Evolutionary conservation across 805 yeast species (phyloP), one percentile per base, ranked within the genome.

Genomic region (Metschnikowia peoriensis): DNA sequence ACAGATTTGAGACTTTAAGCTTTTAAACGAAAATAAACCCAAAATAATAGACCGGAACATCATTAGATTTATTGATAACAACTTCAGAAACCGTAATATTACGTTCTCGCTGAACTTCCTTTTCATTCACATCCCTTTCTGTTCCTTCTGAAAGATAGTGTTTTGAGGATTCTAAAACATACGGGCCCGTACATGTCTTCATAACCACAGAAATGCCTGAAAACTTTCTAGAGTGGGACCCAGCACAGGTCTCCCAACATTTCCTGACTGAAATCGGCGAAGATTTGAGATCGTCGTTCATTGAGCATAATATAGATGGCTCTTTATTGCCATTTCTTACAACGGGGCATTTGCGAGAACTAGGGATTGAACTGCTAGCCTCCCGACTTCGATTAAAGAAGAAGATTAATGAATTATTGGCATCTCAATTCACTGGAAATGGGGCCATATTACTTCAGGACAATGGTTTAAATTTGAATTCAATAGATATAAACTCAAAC

Each of bases 261-360:
- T 63, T 75, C 17, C 59, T 61, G 50, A 56, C 64, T 5, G 51
- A 63, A 6, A 46, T 65, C 15, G 66, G 65, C 10, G 66, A 58
- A 22, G 67, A 64, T 17, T 47, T 69, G 15, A 69, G 69, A 17
- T 38, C 61, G 12, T 52, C 53, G 9, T 84, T 86, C 62, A 69
- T 75, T 28, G 76, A 74, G 2, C 81, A 89, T 67, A 84, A 84
- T 59, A 81, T 89, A 47, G 83, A 86, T 4, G 97, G 97, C 1
- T 81, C 86, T 32, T 76, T 88, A 4, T 70, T 93, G 47, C 83
- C 89, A 1, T 84, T 82, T 55, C 72, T 92, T 46, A 82, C 83
- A 34, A 81, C 88, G 11, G 82, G 79, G 8, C 94, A 90, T 63
- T 79, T 92, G 42, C 73, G 76, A 54, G 97, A 91, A 49, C 70